Evolutionary conservation across 2,329 filamentous ascomycete genomes (phyloP), one percentile per base, ranked within the genome.

Genomic region (Phyllachora maydis): DNA sequence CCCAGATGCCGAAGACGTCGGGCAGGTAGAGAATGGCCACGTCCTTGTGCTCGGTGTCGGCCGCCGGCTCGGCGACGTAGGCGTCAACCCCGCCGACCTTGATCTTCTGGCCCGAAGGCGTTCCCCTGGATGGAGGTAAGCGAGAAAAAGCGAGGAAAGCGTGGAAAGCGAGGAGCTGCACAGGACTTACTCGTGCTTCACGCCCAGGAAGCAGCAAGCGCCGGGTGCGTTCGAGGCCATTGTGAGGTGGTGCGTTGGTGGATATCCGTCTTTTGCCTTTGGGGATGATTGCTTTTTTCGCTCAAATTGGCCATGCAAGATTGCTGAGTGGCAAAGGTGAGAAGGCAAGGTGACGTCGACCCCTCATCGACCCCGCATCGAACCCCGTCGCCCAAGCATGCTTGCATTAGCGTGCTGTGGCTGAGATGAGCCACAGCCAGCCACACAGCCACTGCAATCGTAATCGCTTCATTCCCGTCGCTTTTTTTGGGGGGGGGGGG

Each of bases 151-250:
- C 21, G 23, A 14, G 25, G 23, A 19, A 19, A 27, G 24, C 25
- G 24, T 18, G 17, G 16, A 12, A 11, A 21, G 28, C 17, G 13
- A 13, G 21, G 22, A 20, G 25, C 16, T 18, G 18, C 14, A 15
- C 11, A n/a, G n/a, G 13, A 49, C 60, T 38, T 45, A 64, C 59
- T 60, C 52, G 33, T 64, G 59, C 39, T 51, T 56, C 29, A 58
- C 44, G 28, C 59, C 61, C 25, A 54, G 35, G 16, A 48, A 48
- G 46, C 62, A 67, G 52, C 62, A 67, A 25, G 46, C 35, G 26
- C 38, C 54, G 8, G 60, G 59, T 26, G 52, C 49, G 34, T 61
- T 50, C 3, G 61, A 66, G 17, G 61, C 55, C 61, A 66, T 66
- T 11, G 30, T 35, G 30, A 22, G 19, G 6, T 8, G 12, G n/a